Percentiles rank a stretch among this genome's conserved stretches.
phyloP scores from a whole-genome alignment of 1,284 basidiomycete species.

The Heterobasidion occidentale region DNA sequence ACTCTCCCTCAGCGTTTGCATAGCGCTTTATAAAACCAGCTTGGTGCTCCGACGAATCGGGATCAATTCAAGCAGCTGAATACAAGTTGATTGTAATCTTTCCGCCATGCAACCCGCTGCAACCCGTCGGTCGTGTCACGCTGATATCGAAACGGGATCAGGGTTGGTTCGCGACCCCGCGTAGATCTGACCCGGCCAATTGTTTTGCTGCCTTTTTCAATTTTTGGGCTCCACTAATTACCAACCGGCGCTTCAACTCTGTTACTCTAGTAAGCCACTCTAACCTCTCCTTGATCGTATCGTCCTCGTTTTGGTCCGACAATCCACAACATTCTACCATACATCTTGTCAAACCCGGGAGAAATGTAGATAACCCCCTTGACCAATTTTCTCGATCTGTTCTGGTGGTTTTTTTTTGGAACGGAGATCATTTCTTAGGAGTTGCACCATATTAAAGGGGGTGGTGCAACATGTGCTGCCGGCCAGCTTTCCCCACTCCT shows the following conservation, averaged over 20 bases:
- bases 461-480: no score
- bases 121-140: neutral
- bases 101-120: neutral
- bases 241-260: neutral
- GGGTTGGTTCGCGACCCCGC: neutral
- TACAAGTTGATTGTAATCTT: slow-evolving; percentile 2
- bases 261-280: neutral
- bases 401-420: neutral
- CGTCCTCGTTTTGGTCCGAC: no score
- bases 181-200: neutral
- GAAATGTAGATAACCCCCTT: no score
- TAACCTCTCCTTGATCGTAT: neutral
- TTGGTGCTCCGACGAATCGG: slow-evolving; percentile 13
- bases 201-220: neutral
- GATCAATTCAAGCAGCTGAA: slow-evolving; percentile 1
- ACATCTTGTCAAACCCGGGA: neutral
- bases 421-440: neutral
- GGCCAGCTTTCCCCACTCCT: no score
- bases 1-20: neutral
- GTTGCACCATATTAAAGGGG: neutral
- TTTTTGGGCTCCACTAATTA: neutral
- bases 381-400: neutral
- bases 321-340: neutral
- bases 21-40: slow-evolving; percentile 9
- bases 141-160: neutral